These are phyloP conservation scores for Fabrea salina DNA, from an alignment of 169 alveolate species.

Conservation along the genomic window DNA sequence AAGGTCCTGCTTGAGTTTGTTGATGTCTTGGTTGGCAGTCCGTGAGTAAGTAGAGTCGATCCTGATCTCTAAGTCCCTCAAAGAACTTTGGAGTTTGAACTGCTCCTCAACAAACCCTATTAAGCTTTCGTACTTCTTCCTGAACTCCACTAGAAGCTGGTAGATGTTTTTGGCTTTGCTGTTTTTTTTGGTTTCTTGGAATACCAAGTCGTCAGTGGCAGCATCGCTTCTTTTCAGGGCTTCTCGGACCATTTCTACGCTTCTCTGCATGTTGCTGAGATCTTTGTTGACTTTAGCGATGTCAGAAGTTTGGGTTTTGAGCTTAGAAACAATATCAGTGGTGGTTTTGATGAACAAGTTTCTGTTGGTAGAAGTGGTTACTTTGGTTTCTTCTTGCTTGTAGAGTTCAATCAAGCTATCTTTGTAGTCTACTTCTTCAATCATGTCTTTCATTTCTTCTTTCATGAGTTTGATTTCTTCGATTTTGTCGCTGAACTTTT, in stretches of 20 bases:
- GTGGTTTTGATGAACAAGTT: constrained; percentile 52
- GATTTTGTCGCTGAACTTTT: constrained; percentile 44
- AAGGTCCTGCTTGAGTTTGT: not conserved
- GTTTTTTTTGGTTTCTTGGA: constrained; percentile 59
- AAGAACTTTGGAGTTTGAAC: constrained; percentile 41
- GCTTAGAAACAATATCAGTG: constrained; percentile 49
- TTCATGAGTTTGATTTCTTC: constrained; percentile 54
- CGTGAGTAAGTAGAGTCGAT: constrained; percentile 20
- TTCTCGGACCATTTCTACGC: constrained; percentile 34
- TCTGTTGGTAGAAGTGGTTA: constrained; percentile 37
- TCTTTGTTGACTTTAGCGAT: constrained; percentile 42
- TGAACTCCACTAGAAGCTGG: constrained; percentile 41
- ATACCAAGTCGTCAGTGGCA: constrained; percentile 52
- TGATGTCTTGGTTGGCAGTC: constrained; percentile 8
- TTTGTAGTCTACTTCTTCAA: constrained; percentile 49
- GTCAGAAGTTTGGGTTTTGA: constrained; percentile 41
- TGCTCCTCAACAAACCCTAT: constrained; percentile 47
- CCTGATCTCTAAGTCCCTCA: constrained; percentile 49
- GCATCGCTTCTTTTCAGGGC: constrained; percentile 43
- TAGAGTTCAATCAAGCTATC: constrained; percentile 44
- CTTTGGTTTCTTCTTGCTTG: constrained; percentile 35
- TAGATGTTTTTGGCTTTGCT: constrained; percentile 41
- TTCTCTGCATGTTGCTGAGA: constrained; percentile 38
- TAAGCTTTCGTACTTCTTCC: constrained; percentile 51
- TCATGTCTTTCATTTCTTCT: constrained; percentile 45